Conservation (phyloP, 202 grass and related monocot species). For the Digitaria exilis region DNA sequence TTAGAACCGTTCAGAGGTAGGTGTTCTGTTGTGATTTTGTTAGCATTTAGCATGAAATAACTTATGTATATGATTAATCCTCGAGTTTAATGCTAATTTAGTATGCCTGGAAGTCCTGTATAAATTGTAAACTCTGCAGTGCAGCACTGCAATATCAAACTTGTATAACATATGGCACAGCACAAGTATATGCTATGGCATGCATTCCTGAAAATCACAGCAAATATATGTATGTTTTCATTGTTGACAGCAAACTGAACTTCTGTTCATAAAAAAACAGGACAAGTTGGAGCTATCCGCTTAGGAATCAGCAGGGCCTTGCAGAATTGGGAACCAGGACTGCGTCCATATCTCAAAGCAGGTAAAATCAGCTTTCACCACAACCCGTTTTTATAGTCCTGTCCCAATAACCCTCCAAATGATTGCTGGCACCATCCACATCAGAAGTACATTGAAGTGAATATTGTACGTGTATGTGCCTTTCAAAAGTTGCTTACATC, state of each 20-base stretch:
- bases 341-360: conserved; percentile 86
- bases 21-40: background rate
- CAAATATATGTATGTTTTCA: background rate
- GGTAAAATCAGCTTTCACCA: conserved; percentile 47
- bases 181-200: conserved; percentile 6
- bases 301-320: conserved; percentile 93
- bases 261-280: conserved; percentile 45
- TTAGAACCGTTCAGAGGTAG: background rate
- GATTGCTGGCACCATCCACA: conserved; percentile 11
- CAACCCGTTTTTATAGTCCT: background rate
- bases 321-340: conserved; percentile 90
- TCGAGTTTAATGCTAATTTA: conserved; percentile 26
- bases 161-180: background rate
- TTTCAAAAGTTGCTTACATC: conserved; percentile 7
- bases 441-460: background rate
- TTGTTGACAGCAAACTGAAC: background rate
- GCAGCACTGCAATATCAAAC: background rate
- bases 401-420: background rate
- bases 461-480: background rate
- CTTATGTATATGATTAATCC: background rate
- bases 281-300: conserved; percentile 92
- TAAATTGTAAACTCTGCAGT: background rate
- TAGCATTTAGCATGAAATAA: background rate
- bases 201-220: background rate
- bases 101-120: background rate